phyloP scores from a whole-genome alignment of 202 grass and related monocot species.

The Brachypodium distachyon region DNA sequence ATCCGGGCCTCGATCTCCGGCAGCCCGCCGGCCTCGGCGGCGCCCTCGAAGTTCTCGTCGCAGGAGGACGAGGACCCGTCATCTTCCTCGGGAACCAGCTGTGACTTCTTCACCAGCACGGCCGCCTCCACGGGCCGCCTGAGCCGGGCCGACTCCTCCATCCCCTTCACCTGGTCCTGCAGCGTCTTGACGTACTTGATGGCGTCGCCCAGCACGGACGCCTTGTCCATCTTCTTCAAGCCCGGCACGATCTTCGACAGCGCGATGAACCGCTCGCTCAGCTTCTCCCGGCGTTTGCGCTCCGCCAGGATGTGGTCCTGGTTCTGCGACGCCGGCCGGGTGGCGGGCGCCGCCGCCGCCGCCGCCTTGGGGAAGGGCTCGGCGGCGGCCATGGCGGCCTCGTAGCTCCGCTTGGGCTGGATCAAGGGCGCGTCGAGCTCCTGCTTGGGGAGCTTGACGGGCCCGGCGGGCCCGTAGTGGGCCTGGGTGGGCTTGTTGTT shows the following conservation, averaged over 20 bases:
- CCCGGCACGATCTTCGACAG: constrained; percentile 90
- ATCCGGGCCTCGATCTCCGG: constrained; percentile 88
- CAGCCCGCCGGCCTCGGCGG: constrained; percentile 21
- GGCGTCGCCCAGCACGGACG: constrained; percentile 92
- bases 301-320: constrained; percentile 96
- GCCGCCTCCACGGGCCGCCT: constrained; percentile 78
- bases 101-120: constrained; percentile 76
- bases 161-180: constrained; percentile 67
- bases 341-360: too few relatives aligned
- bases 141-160: constrained; percentile 54
- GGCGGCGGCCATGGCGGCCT: constrained; percentile 37
- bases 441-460: constrained; percentile 49
- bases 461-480: constrained; percentile 19
- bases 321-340: constrained; percentile 47
- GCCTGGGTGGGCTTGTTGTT: not conserved
- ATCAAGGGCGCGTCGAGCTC: constrained; percentile 38
- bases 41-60: constrained; percentile 52
- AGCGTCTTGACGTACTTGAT: constrained; percentile 92
- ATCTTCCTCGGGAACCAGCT: constrained; percentile 50
- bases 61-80: constrained; percentile 59
- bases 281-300: constrained; percentile 90
- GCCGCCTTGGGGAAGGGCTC: not conserved
- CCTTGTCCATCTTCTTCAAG: constrained; percentile 99
- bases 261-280: constrained; percentile 97
- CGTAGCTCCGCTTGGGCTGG: constrained; percentile 52